Evolutionary conservation across 768 basidiomycete genomes (phyloP).

Genomic region (Lyophyllum semitale): DNA sequence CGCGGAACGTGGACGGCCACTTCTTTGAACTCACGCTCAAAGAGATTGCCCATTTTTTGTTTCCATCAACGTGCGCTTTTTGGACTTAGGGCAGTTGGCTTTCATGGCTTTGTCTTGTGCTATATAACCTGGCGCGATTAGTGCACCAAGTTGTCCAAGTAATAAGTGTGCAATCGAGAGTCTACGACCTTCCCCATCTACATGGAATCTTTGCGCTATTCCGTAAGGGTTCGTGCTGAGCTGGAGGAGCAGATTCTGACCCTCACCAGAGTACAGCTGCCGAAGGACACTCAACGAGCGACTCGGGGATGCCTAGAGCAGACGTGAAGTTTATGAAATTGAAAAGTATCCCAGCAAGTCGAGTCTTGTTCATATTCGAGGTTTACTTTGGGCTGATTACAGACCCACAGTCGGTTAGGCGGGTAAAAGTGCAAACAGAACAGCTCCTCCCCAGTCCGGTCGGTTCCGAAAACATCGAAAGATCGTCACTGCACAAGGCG

Average conservation of each 20-base stretch:
- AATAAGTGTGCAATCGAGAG: background rate
- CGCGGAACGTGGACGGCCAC: background rate
- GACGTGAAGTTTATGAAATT: background rate
- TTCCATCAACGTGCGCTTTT: background rate
- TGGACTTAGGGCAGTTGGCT: background rate
- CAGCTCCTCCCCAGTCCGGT: conserved; percentile 13
- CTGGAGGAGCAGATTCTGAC: background rate
- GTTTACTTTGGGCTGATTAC: background rate
- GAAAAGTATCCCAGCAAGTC: background rate
- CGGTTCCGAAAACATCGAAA: conserved; percentile 3
- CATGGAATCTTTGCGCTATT: conserved; percentile 6
- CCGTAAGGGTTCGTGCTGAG: conserved; percentile 2
- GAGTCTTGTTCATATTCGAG: background rate
- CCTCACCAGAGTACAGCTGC: background rate
- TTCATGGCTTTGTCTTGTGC: background rate
- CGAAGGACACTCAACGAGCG: background rate
- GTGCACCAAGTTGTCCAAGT: background rate
- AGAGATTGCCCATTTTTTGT: background rate
- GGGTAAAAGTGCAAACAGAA: conserved; percentile 8
- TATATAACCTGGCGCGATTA: conserved; percentile 2
- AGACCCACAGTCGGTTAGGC: background rate
- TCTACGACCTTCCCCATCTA: background rate
- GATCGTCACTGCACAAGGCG: conserved; percentile 3
- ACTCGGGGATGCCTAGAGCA: background rate
- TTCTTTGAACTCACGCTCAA: background rate